These are phyloP conservation scores for Entamoeba invadens DNA, from an alignment of 208 protist genomes.

Conservation along the genomic window DNA sequence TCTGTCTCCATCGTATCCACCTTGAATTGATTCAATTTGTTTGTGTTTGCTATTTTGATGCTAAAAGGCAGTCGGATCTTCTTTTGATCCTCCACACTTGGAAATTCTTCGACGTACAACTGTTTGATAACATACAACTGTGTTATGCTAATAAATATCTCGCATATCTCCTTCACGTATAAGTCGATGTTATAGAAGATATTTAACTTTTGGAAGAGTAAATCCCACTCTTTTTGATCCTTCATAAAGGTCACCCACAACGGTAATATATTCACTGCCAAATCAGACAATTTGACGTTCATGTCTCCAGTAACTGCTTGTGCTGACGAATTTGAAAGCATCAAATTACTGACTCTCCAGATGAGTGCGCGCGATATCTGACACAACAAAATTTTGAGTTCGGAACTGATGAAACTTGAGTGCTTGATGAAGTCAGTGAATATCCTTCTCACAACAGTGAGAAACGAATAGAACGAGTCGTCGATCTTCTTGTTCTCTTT, in stretches of 20 bases:
- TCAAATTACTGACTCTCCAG: neutral
- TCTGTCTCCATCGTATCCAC: no score
- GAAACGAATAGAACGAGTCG: neutral
- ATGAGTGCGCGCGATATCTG: neutral
- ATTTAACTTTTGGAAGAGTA: neutral
- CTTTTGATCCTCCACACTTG: no score
- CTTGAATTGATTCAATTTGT: no score
- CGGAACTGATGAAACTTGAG: neutral
- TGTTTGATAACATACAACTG: no score
- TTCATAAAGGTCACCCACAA: neutral
- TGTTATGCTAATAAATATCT: neutral
- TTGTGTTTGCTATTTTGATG: no score
- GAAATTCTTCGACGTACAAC: no score
- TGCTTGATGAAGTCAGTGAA: neutral
- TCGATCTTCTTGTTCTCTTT: neutral
- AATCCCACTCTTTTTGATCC: neutral
- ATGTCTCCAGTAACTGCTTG: neutral
- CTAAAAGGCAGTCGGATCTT: no score
- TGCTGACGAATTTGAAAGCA: neutral
- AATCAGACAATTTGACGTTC: neutral
- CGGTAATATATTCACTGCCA: neutral
- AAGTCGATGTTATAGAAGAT: neutral
- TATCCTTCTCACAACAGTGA: neutral
- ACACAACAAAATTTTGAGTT: neutral
- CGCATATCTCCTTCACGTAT: neutral